Percentiles rank a stretch among this genome's conserved stretches.
Evolutionary conservation across 257 asterid genomes (phyloP).

Genomic region (Solanum ahanhuiri): DNA sequence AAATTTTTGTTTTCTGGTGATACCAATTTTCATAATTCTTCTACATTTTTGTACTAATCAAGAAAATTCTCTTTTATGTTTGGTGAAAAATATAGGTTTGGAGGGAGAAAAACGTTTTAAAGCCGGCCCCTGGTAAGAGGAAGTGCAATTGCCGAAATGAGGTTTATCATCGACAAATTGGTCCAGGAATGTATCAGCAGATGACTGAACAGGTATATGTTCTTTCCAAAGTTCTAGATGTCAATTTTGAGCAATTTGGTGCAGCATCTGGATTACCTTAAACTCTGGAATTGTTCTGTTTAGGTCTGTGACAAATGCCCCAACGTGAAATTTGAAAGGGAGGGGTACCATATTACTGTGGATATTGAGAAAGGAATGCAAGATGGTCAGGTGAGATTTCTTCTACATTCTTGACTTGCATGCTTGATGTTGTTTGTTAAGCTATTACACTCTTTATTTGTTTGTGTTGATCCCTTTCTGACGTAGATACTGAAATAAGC

Average conservation of each 20-base stretch:
- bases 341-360: conserved; percentile 82
- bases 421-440: neutral
- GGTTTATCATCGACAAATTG: conserved; percentile 97
- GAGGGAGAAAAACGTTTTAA: conserved; percentile 85
- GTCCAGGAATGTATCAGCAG: conserved; percentile 99
- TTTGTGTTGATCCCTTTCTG: neutral
- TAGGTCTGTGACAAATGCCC: conserved; percentile 97
- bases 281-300: neutral
- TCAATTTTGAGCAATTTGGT: neutral
- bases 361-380: conserved; percentile 99
- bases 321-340: conserved; percentile 90
- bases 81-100: conserved; percentile 52
- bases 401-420: neutral
- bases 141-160: conserved; percentile 96
- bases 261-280: neutral
- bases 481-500: neutral
- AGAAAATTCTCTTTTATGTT: neutral
- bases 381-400: conserved; percentile 75
- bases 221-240: neutral
- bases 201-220: conserved; percentile 90
- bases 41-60: neutral
- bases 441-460: neutral
- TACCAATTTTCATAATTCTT: neutral
- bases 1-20: neutral
- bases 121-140: conserved; percentile 96